phyloP scores from a whole-genome alignment of 371 early-diverging fungal genomes.

The Mortierella sp. region DNA sequence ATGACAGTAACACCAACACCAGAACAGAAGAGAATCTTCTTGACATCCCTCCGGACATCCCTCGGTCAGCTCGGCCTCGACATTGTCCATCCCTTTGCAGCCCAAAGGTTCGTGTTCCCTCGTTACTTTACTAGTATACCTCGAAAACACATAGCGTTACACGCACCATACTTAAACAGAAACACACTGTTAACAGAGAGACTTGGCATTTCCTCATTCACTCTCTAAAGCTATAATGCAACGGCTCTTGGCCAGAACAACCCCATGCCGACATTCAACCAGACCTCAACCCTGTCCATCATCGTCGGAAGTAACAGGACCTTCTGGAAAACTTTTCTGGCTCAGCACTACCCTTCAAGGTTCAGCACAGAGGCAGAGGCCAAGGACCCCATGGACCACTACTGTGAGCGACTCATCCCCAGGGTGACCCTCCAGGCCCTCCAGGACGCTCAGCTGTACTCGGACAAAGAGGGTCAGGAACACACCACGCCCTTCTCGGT shows the following conservation, averaged over 20 bases:
- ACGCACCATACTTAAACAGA: neutral
- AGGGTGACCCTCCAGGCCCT: constrained; percentile 46
- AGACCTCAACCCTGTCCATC: constrained; percentile 50
- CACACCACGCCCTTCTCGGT: constrained; percentile 40
- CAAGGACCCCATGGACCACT: constrained; percentile 53
- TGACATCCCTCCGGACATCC: constrained; percentile 38
- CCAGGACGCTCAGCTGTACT: constrained; percentile 39
- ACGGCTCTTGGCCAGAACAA: constrained; percentile 40
- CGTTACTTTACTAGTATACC: neutral
- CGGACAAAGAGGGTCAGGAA: constrained; percentile 27
- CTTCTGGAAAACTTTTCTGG: constrained; percentile 52
- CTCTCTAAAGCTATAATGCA: constrained; percentile 37
- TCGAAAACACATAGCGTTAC: constrained; percentile 2
- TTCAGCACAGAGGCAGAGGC: constrained; percentile 32
- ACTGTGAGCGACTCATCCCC: constrained; percentile 52
- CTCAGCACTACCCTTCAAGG: constrained; percentile 41
- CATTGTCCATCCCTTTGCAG: constrained; percentile 56
- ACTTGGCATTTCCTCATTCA: neutral
- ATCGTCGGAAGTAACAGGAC: constrained; percentile 42
- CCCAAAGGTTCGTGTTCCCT: constrained; percentile 36
- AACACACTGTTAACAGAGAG: neutral
- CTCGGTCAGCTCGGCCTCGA: constrained; percentile 40
- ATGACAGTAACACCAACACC: constrained; percentile 18
- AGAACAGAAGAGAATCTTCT: constrained; percentile 48
- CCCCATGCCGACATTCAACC: constrained; percentile 49